Base-by-base conservation (phyloP, 805 yeast species). In the Komagataella kurtzmanii region DNA sequence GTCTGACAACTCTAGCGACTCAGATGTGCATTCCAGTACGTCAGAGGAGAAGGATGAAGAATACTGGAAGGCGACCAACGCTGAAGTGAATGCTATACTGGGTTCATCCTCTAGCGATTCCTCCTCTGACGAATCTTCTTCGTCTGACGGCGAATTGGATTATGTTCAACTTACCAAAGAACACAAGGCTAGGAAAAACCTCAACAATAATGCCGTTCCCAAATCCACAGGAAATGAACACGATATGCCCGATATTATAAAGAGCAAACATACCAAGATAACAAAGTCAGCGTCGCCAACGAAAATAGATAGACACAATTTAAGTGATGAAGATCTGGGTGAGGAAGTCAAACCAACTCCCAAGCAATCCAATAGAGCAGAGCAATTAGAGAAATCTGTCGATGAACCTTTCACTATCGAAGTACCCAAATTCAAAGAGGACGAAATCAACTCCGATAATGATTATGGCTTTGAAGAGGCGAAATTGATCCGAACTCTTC, bases 81-180 rank as follows among this genome's bases (percentile, higher is more conserved):
- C 53, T 17, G 59, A 60, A 46, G 54, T 58, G 54, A 55, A 59
- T 48, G 58, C 59, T 5, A 59, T 59, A 46, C 57, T 62, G 53
- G 62, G 63, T 3, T 49, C 53, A 2, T 49, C 53, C 5, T 70
- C 71, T 44, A 72, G 65, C 30, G 66, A 64, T 24, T 63, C 58
- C 2, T 61, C 62, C 24, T 69, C 64, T 10, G 64, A 61, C 17
- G 67, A 67, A 10, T 63, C 62, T 17, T 76, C 81, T 8, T 78
- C 83, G 0, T 83, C 79, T 57, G 88, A 81, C 57, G 81, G 80
- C 44, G 81, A 79, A 57, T 80, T 84, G 2, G 91, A 85, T 65
- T 83, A 82, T 62, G 86, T 85, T 14, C 78, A 77, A 61, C 65
- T 85, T 54, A 85, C 86, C 43, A 85, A 83, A 7, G 84, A 83